phyloP scores from a whole-genome alignment of 805 yeast species.

The Saturnispora quitensis region DNA sequence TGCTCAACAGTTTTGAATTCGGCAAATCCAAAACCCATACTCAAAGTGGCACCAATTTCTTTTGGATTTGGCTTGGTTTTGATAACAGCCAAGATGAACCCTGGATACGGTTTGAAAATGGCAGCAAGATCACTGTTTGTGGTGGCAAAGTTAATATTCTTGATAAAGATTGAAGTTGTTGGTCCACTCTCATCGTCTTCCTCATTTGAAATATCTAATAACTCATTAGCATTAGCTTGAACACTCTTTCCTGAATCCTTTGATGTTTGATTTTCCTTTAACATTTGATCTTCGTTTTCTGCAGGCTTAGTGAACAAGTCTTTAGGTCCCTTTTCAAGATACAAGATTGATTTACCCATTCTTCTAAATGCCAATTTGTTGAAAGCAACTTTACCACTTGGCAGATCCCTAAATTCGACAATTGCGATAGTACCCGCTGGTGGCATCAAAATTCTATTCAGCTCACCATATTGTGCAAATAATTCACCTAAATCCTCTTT shows the following conservation, averaged over 20 bases:
- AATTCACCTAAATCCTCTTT: slow-evolving; percentile 72
- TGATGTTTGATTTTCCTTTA: slow-evolving; percentile 18
- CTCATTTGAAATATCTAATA: slow-evolving; percentile 23
- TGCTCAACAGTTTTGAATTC: slow-evolving; percentile 74
- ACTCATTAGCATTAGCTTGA: slow-evolving; percentile 36
- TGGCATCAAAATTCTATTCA: slow-evolving; percentile 81
- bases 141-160: slow-evolving; percentile 84
- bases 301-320: slow-evolving; percentile 64
- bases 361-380: slow-evolving; percentile 79
- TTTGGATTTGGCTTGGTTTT: slow-evolving; percentile 85
- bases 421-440: slow-evolving; percentile 95
- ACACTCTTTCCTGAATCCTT: slow-evolving; percentile 33
- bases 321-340: slow-evolving; percentile 90
- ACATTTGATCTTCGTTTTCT: slow-evolving; percentile 22
- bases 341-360: slow-evolving; percentile 77
- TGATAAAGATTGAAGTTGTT: slow-evolving; percentile 81
- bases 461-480: slow-evolving; percentile 70
- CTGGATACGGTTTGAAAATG: slow-evolving; percentile 61
- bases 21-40: slow-evolving; percentile 95
- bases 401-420: slow-evolving; percentile 74
- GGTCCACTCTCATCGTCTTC: slow-evolving; percentile 46
- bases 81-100: slow-evolving; percentile 74
- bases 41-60: slow-evolving; percentile 55
- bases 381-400: slow-evolving; percentile 85
- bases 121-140: slow-evolving; percentile 46